These are phyloP conservation scores for Alternaria angustiovoidea DNA, from an alignment of 2,329 filamentous ascomycete genomes.

Conservation along the genomic window DNA sequence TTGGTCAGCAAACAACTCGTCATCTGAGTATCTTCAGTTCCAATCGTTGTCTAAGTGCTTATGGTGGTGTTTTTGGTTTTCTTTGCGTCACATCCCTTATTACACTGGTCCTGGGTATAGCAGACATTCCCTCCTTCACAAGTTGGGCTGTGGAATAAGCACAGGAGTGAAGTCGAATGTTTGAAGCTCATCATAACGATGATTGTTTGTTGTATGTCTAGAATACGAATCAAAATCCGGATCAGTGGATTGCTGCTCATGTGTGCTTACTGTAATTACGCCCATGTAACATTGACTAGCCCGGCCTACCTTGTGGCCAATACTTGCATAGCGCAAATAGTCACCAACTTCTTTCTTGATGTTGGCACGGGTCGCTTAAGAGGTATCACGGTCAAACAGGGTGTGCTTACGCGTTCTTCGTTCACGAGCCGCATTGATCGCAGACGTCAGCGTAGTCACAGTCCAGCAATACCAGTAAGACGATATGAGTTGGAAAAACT, in stretches of 20 bases:
- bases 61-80: too few relatives aligned
- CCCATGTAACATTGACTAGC: background rate
- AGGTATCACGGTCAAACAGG: background rate
- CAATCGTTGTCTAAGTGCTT: too few relatives aligned
- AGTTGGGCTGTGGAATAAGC: too few relatives aligned
- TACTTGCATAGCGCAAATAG: background rate
- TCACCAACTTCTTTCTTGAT: background rate
- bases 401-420: background rate
- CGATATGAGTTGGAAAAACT: background rate
- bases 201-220: too few relatives aligned
- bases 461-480: background rate
- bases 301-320: background rate
- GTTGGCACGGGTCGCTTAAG: background rate
- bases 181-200: too few relatives aligned
- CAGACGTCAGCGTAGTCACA: background rate
- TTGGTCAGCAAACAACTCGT: too few relatives aligned
- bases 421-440: background rate
- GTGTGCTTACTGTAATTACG: constrained; percentile 1
- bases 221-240: too few relatives aligned
- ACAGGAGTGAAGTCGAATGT: too few relatives aligned
- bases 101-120: too few relatives aligned
- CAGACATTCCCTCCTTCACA: too few relatives aligned
- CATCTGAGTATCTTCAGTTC: too few relatives aligned
- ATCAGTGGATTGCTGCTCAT: background rate
- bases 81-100: too few relatives aligned